Evolutionary conservation across 139 green algal genomes (phyloP).

Genomic region (Chlorella sp.): DNA sequence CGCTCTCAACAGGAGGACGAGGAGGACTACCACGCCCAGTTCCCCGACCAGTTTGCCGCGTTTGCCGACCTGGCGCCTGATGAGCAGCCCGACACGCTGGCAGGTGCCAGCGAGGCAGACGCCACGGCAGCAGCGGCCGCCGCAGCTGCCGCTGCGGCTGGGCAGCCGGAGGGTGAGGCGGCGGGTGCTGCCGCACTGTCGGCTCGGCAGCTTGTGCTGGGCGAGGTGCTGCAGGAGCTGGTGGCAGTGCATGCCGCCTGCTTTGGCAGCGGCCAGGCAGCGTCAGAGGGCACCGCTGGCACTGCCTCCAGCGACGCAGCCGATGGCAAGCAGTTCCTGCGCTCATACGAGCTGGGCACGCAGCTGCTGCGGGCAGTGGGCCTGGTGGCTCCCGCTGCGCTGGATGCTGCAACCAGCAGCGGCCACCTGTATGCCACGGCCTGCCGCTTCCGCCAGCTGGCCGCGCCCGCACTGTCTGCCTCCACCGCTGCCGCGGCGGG

Average conservation of each 20-base stretch:
- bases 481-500: background rate
- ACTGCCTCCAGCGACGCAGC: background rate
- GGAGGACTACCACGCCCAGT: slow-evolving; percentile 65
- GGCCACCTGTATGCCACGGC: slow-evolving; percentile 63
- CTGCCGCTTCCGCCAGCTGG: slow-evolving; percentile 13
- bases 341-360: slow-evolving; percentile 63
- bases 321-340: slow-evolving; percentile 39
- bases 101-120: slow-evolving; percentile 43
- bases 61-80: slow-evolving; percentile 77
- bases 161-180: background rate
- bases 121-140: background rate
- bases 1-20: slow-evolving; percentile 63
- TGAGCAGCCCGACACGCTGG: slow-evolving; percentile 25
- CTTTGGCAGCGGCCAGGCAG: slow-evolving; percentile 12
- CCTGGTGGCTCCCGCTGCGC: slow-evolving; percentile 20
- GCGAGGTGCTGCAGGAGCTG: slow-evolving; percentile 32
- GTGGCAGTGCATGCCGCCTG: slow-evolving; percentile 24
- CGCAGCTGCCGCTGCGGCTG: background rate
- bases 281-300: too few relatives aligned
- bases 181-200: slow-evolving; percentile 31
- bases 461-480: background rate
- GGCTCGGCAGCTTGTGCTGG: slow-evolving; percentile 24
- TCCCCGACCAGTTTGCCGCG: slow-evolving; percentile 68
- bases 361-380: slow-evolving; percentile 35
- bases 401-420: slow-evolving; percentile 52